phyloP scores from a whole-genome alignment of 139 green algal species.

The Limnomonas spitsbergensis region DNA sequence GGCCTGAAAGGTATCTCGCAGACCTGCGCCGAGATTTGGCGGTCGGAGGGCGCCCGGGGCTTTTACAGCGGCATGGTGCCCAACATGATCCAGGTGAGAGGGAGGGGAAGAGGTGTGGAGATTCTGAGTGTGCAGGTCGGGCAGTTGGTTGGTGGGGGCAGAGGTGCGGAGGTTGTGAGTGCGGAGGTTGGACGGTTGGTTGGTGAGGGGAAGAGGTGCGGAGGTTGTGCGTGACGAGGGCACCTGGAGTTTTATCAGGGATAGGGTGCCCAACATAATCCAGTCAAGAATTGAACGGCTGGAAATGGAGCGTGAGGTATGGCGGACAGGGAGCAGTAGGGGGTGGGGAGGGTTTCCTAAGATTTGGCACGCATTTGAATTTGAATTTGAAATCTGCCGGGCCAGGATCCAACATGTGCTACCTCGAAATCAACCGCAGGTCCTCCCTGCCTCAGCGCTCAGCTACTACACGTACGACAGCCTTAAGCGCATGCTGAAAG shows the following conservation, averaged over 20 bases:
- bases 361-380: not conserved
- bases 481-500: slow-evolving; percentile 44
- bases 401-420: too few species aligned
- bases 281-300: not conserved
- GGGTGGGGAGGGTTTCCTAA: not conserved
- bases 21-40: slow-evolving; percentile 28
- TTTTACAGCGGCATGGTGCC: slow-evolving; percentile 57
- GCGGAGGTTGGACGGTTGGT: too few species aligned
- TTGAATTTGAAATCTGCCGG: not conserved
- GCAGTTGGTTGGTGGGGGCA: slow-evolving; percentile 17
- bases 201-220: too few species aligned
- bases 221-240: too few species aligned
- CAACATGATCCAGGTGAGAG: slow-evolving; percentile 47
- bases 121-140: too few species aligned
- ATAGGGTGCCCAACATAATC: not conserved
- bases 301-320: not conserved
- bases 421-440: slow-evolving; percentile 24
- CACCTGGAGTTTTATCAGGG: not conserved
- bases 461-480: slow-evolving; percentile 62
- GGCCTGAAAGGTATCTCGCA: not conserved
- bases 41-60: slow-evolving; percentile 35
- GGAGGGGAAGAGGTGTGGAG: not conserved
- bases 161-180: not conserved
- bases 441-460: slow-evolving; percentile 61
- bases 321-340: not conserved